Base-by-base conservation (phyloP, 1,284 basidiomycete species). In the Anthracocystis panici-leucophaei region DNA sequence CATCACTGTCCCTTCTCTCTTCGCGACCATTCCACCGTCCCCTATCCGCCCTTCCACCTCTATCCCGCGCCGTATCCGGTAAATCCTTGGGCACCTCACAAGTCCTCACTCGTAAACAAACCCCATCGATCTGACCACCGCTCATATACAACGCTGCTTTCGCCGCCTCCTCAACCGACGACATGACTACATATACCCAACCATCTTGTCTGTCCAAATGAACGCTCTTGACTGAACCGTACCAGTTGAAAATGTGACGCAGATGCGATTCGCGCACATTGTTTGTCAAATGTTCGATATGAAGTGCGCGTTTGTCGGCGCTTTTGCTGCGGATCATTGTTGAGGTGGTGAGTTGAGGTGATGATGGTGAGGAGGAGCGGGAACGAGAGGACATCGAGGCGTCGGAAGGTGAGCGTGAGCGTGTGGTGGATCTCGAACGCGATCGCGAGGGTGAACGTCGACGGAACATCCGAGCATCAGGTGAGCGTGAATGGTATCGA, bases 101-200 rank as follows among this genome's bases (percentile, higher is more conserved):
- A n/a, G 63, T 59, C 25, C 25, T 45, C 12, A 77, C 46, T 0
- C 9, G 40, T 23, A 77, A 40, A 23, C 46, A 35, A 2, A n/a
- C 40, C 1, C 78, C 80, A 41, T 82, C 80, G 45, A 82, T 82
- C 57, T 82, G 80, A 1, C 78, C 80, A 0, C 59, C 53, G 44
- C 67, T 67, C 77, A 82, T 79, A 45, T 80, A 78, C 14, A 70
- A 41, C 2, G 75, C 61, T 2, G 80, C 80, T 23, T 57, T 66
- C 1, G 76, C 65, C 0, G 75, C 80, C 12, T 66, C 51, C 7
- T 61, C 66, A 0, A 60, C 54, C 0, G 48, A 46, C 0, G 48
- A 54, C 61, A 67, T 78, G 16, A 75, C 29, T 11, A 79, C 60
- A 18, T 71, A 50, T 11, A 35, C 69, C 59, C 2, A 49, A 23